Base-by-base conservation (phyloP, 1,139 yeast genomes). In the Spathaspora sp. region DNA sequence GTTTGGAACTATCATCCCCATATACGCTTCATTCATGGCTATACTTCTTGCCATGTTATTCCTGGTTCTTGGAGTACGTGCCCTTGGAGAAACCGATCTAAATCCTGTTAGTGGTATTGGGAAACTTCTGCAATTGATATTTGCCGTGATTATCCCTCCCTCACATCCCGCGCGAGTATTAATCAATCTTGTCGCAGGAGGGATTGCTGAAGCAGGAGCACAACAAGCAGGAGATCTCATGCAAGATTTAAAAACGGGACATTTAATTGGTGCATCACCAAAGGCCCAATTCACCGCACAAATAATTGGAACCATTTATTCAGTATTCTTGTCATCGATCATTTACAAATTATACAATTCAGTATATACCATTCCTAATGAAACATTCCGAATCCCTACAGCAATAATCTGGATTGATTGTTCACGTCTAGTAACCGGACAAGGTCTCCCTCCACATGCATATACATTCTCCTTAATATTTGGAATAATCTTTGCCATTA, bases 71-170 rank as follows among this genome's bases (percentile, higher is more conserved):
- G 99, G 96, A 1, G 96, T 93, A 0, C 73, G 98, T 44, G 97
- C 99, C 0, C 70, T 93, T 7, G 99, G 99, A 7, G 98, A 93
- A 62, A 93, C 99, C 0, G 99, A 93, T 67, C 75, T 93, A 55
- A 93, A 93, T 60, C 99, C 99, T 0, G 99, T 93, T 1, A 86
- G 96, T 58, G 98, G 98, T 0, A 91, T 93, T 38, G 98, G 99
- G 2, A 93, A 93, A 64, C 72, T 93, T 20, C 90, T 97, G 0
- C 99, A 93, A 63, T 73, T 93, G 40, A 65, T 93, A 4, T 89
- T 93, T 67, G 97, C 97, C 0, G 60, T 88, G 7, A 76, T 91
- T 4, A 76, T 90, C n/a, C 96, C 97, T 1, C 73, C 74, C 13
- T 66, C 74, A 42, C 87, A 85, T 51, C 95, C 96, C 1, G 90